These are phyloP conservation scores for Diplogelasinospora grovesii DNA, from an alignment of 495 filamentous ascomycete genomes.

Conservation along the genomic window DNA sequence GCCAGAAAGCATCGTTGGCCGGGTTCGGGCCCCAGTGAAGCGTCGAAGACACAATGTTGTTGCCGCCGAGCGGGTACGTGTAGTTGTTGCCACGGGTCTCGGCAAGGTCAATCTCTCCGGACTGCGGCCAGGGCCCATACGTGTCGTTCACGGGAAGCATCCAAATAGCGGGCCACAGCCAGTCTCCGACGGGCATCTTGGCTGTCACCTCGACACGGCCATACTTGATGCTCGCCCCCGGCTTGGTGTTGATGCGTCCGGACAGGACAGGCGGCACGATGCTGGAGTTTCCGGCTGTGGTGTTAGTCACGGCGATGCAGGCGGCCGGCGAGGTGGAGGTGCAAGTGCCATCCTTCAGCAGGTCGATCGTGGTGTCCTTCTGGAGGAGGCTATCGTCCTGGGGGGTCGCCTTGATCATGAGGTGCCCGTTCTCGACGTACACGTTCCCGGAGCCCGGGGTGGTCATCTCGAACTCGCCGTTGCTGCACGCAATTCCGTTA, in stretches of 20 bases:
- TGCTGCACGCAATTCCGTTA: constrained; percentile 42
- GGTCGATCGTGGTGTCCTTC: constrained; percentile 57
- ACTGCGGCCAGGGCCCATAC: constrained; percentile 72
- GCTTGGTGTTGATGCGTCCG: constrained; percentile 66
- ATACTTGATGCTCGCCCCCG: constrained; percentile 65
- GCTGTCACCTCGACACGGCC: constrained; percentile 76
- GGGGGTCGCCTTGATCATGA: constrained; percentile 71
- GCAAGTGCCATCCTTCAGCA: constrained; percentile 57
- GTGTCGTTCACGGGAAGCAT: constrained; percentile 70
- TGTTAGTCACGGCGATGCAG: constrained; percentile 57
- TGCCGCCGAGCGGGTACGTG: constrained; percentile 65
- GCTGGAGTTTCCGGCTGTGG: constrained; percentile 61
- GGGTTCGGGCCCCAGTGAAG: constrained; percentile 72
- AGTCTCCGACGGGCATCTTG: constrained; percentile 67
- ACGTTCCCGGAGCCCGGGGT: constrained; percentile 71
- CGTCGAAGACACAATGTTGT: constrained; percentile 74
- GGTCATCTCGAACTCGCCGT: constrained; percentile 66
- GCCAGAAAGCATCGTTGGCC: constrained; percentile 63
- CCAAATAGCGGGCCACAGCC: constrained; percentile 91
- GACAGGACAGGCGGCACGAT: constrained; percentile 76
- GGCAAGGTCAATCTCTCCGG: constrained; percentile 80
- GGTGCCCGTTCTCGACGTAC: constrained; percentile 58
- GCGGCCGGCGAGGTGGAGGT: constrained; percentile 47
- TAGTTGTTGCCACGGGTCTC: constrained; percentile 78
- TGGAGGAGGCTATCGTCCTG: constrained; percentile 59